Conservation (phyloP, 2,329 filamentous ascomycete genomes). For the Amphichorda felina region DNA sequence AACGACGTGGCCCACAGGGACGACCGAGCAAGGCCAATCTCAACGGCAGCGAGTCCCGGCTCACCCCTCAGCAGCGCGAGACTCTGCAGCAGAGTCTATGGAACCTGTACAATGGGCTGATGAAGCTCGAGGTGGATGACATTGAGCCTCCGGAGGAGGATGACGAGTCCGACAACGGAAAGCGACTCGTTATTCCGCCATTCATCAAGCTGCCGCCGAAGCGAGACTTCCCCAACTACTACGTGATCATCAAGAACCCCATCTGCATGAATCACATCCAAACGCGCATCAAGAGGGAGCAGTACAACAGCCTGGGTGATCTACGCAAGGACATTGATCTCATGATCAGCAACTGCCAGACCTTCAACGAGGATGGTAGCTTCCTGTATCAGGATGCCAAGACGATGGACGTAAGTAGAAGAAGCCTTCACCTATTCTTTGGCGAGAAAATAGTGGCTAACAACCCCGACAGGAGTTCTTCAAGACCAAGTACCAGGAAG, state of each 20-base stretch:
- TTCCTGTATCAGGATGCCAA: slow-evolving; percentile 87
- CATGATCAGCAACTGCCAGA: slow-evolving; percentile 83
- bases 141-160: slow-evolving; percentile 43
- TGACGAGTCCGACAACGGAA: slow-evolving; percentile 44
- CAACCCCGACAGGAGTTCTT: slow-evolving; percentile 39
- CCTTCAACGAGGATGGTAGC: slow-evolving; percentile 94
- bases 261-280: slow-evolving; percentile 96
- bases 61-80: slow-evolving; percentile 59
- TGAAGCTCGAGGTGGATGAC: slow-evolving; percentile 74
- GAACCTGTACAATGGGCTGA: slow-evolving; percentile 65
- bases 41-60: slow-evolving; percentile 24
- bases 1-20: slow-evolving; percentile 60
- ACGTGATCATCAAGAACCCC: slow-evolving; percentile 79
- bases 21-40: slow-evolving; percentile 48
- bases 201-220: slow-evolving; percentile 88
- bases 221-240: slow-evolving; percentile 89
- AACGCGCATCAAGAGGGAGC: slow-evolving; percentile 90
- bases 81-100: slow-evolving; percentile 72
- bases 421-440: no score
- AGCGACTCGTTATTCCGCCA: slow-evolving; percentile 80
- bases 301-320: slow-evolving; percentile 72
- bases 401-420: slow-evolving; percentile 66
- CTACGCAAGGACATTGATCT: slow-evolving; percentile 73
- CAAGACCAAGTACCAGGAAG: slow-evolving; percentile 38
- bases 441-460: no score